phyloP scores from a whole-genome alignment of 495 filamentous ascomycete genomes.

The Patellaria atrata region DNA sequence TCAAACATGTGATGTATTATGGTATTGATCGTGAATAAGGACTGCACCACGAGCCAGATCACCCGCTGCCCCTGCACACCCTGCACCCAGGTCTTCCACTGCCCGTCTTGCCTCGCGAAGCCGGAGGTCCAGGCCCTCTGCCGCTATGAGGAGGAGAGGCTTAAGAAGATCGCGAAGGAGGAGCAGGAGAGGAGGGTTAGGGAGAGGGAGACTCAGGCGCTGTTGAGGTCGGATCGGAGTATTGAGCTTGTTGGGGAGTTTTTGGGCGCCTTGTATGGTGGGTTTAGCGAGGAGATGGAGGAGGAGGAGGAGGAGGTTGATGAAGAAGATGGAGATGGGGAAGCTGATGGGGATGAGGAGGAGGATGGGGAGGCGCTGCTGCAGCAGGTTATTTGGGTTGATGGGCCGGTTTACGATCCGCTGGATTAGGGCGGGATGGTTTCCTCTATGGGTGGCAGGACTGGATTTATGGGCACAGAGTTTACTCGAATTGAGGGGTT shows the following conservation, averaged over 20 bases:
- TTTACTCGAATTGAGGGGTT: too few species aligned
- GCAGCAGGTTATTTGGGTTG: too few species aligned
- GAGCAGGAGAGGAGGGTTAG: conserved; percentile 13
- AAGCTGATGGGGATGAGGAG: conserved; percentile 5
- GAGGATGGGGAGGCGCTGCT: too few species aligned
- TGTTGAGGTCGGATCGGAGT: conserved; percentile 10
- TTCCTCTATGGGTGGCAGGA: too few species aligned
- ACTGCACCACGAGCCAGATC: conserved; percentile 25
- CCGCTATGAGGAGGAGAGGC: conserved; percentile 19
- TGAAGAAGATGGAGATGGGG: conserved; percentile 7
- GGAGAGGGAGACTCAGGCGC: conserved; percentile 15
- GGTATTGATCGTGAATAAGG: not conserved
- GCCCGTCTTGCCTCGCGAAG: conserved; percentile 36
- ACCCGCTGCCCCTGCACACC: conserved; percentile 36
- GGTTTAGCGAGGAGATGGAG: conserved; percentile 2
- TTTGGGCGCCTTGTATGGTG: conserved; percentile 5
- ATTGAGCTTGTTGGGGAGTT: conserved; percentile 16
- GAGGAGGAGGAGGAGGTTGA: conserved; percentile 8
- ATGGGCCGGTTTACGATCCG: too few species aligned
- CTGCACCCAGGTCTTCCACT: conserved; percentile 39
- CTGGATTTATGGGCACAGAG: too few species aligned
- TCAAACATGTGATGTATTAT: not conserved
- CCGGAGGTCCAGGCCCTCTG: conserved; percentile 16
- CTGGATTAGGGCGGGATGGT: too few species aligned
- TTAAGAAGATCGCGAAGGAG: conserved; percentile 13